These are phyloP conservation scores for Colletotrichum viniferum DNA, from an alignment of 2,329 filamentous ascomycete species.

Conservation along the genomic window DNA sequence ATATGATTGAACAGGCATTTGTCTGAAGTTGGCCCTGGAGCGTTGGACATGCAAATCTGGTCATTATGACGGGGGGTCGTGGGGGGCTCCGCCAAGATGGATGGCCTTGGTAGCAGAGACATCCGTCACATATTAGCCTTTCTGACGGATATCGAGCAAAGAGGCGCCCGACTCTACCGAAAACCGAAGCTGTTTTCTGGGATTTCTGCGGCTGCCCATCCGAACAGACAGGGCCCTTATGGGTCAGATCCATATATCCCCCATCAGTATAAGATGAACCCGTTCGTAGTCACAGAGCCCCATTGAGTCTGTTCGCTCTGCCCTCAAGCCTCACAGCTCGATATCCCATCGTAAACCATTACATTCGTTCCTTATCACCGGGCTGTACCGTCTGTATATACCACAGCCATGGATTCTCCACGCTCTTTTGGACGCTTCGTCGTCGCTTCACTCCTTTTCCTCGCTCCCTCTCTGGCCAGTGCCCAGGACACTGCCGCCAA, in stretches of 20 bases:
- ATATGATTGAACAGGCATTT: slow-evolving; percentile 3
- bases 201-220: neutral
- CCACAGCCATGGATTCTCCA: slow-evolving; percentile 18
- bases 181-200: neutral
- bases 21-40: neutral
- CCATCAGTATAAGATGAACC: slow-evolving; percentile 12
- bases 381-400: neutral
- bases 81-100: neutral
- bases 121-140: neutral
- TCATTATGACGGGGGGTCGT: neutral
- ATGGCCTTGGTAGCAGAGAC: neutral
- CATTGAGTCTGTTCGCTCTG: neutral
- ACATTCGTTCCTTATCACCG: neutral
- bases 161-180: neutral
- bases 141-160: neutral
- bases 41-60: neutral
- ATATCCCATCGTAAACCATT: neutral
- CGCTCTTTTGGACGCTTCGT: slow-evolving; percentile 19
- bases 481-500: slow-evolving; percentile 11
- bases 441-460: slow-evolving; percentile 19
- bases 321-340: neutral
- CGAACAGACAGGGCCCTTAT: neutral
- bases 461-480: slow-evolving; percentile 7
- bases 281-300: neutral
- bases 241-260: neutral